These are phyloP conservation scores for Tetratostichococcus sp. DNA, from an alignment of 139 green algal genomes.

Conservation along the genomic window DNA sequence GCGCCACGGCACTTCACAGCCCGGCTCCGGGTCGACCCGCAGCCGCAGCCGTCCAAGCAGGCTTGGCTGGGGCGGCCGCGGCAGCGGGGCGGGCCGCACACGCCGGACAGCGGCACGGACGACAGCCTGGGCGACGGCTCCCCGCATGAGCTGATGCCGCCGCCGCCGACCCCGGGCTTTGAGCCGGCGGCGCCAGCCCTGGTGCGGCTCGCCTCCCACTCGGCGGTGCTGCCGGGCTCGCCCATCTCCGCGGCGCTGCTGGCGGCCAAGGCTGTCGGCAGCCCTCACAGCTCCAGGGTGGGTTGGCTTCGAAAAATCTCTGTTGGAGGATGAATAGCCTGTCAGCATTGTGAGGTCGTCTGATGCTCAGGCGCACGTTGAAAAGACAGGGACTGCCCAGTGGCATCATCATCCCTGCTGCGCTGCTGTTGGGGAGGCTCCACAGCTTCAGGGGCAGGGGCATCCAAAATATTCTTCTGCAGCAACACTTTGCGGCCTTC, in stretches of 20 bases:
- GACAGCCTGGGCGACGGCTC: not conserved
- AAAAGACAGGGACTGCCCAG: no score
- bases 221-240: not conserved
- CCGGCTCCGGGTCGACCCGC: not conserved
- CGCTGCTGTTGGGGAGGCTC: no score
- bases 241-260: not conserved
- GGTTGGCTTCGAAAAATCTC: no score
- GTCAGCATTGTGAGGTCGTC: no score
- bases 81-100: no score
- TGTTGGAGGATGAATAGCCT: no score
- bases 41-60: not conserved
- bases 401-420: no score
- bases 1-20: not conserved
- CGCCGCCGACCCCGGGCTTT: not conserved
- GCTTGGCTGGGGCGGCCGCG: not conserved
- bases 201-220: not conserved
- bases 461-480: no score
- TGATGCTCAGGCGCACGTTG: no score
- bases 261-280: not conserved
- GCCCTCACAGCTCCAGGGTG: not conserved
- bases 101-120: not conserved
- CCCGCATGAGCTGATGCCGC: no score
- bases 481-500: no score
- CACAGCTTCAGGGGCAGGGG: no score
- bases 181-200: not conserved